Base-by-base conservation (phyloP, 106 monocot genomes). In the Triglochin maritima region DNA sequence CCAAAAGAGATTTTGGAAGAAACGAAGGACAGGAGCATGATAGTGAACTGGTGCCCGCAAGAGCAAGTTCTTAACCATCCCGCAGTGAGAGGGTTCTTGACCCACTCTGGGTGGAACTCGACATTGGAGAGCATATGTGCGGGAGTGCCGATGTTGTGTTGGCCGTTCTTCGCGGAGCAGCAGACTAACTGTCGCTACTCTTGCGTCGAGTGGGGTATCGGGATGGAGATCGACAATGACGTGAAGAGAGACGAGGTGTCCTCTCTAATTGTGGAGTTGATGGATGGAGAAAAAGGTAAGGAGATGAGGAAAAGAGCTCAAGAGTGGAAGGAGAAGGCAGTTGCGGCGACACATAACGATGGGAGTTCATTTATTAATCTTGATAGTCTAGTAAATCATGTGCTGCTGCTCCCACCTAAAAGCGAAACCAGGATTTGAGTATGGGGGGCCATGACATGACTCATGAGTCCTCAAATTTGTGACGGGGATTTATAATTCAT, bases 21-120 rank as follows among this genome's bases (percentile, higher is more conserved):
- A 15, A 65, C 65, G 16, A 65, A 46, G 17, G 65, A 16, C 7
- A 65, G 65, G 44, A 15, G 65, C 8, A 13, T 47, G 50, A 0
- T 65, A 6, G 46, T 15, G n/a, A 15, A 17, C 6, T 65, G 65
- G 65, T 46, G 45, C 8, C 49, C 65, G 14, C 65, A 65, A 15
- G n/a, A 65, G 49, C 10, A 65, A n/a, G 49, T 65, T 4, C 49
- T 65, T 12, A 4, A 2, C 49, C 84, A 85, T 46, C 57, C n/a
- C 3, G 79, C 87, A 0, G 82, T 85, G 15, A 67, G 85, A 7
- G 67, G 80, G 63, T 84, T 78, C 15, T 80, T 84, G 72, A 79
- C 82, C 42, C 90, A 87, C 73, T 84, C 84, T 11, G 86, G 85
- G 49, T 90, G 90, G 90, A 90, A 87, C 46, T 87, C 87, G 57